Evolutionary conservation across 306 rosid genomes (phyloP), one percentile per base, ranked within the genome.

Genomic region (Dalbergia oliveri): DNA sequence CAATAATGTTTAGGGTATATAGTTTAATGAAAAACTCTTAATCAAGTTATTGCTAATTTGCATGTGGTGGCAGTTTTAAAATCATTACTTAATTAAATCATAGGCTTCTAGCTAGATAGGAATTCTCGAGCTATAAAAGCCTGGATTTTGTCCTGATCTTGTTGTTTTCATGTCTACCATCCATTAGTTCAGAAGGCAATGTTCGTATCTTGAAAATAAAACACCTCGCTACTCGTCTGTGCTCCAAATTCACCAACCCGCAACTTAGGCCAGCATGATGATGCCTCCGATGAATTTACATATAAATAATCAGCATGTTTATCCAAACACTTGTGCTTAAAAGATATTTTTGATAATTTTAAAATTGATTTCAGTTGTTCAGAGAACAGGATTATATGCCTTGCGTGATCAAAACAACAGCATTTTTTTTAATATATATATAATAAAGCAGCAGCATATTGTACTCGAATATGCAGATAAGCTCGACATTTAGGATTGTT

Each of bases 131-230:
- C 57, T 76, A 76, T 69, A 61, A 82, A 82, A 77, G 75, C 49
- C 1, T 57, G 33, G 80, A 78, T 83, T 63, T 63, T 57, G 79
- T 83, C 72, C 83, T 49, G 79, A 83, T 78, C 66, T 76, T 77
- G 73, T 54, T 61, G 18, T 69, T 39, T 63, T 1, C 51, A 53
- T 47, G 86, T 78, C 66, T 14, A 49, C 19, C 49, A 57, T 61
- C 75, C 78, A 83, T 72, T 72, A 82, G 86, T 43, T 54, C 16
- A 14, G 77, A 76, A 69, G 69, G 69, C 51, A 50, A 26, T 69
- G 77, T 69, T 69, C 53, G 53, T 58, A 74, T 31, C 58, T 64
- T 34, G 35, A 63, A 68, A 39, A 75, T 68, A 21, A 35, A 59
- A 75, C 76, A 34, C 44, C 44, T 39, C 18, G 33, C 63, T 63